These are phyloP conservation scores for Discostella stelligeroides DNA, from an alignment of 108 stramenopile genomes.

Conservation along the genomic window DNA sequence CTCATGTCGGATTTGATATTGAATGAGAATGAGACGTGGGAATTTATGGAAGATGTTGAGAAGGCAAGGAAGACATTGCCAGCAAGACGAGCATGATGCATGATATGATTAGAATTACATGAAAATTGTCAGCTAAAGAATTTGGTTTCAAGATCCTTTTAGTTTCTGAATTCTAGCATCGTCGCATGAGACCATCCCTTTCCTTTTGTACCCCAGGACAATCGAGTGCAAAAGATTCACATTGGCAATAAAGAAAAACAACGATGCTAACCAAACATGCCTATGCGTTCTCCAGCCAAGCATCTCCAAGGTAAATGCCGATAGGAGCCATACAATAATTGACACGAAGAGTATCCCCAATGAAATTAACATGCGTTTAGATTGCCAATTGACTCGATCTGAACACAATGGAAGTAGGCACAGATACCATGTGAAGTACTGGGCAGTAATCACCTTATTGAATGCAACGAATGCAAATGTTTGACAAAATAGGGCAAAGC, in stretches of 20 bases:
- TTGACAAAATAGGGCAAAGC: constrained; percentile 84
- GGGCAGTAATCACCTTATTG: constrained; percentile 99
- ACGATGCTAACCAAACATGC: constrained; percentile 75
- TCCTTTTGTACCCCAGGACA: constrained; percentile 35
- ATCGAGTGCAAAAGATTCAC: constrained; percentile 69
- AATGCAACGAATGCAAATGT: constrained; percentile 96
- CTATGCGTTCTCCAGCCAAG: constrained; percentile 71
- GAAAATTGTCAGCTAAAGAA: not conserved
- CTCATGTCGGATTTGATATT: constrained; percentile 40
- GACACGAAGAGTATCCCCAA: constrained; percentile 49
- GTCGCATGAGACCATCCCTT: not conserved
- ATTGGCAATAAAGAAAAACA: constrained; percentile 76
- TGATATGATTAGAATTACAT: not conserved
- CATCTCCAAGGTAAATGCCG: constrained; percentile 88
- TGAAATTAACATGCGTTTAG: constrained; percentile 34
- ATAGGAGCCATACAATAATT: constrained; percentile 69
- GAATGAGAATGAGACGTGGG: not conserved
- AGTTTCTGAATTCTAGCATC: not conserved
- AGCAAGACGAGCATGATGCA: constrained; percentile 52
- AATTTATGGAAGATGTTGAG: constrained; percentile 18
- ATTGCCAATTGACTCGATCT: constrained; percentile 47
- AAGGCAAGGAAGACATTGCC: constrained; percentile 61
- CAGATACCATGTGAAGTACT: constrained; percentile 98
- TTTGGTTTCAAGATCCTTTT: constrained; percentile 5
- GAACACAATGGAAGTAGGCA: constrained; percentile 82